Evolutionary conservation across 129 eudicot genomes (phyloP).

Genomic region (Gnaphalium uliginosum): DNA sequence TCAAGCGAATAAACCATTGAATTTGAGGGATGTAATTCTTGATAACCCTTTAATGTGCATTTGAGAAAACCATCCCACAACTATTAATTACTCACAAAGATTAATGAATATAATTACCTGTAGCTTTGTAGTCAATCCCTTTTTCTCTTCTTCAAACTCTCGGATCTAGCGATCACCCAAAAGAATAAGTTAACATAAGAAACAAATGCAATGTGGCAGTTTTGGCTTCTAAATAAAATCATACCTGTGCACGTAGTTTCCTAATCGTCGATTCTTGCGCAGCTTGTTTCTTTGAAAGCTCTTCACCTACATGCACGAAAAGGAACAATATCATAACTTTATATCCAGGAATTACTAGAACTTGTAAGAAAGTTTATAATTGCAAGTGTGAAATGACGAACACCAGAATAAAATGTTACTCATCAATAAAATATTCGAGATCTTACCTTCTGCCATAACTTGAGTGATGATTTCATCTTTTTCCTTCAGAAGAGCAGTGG

Average conservation of each 20-base stretch:
- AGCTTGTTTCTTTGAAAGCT: constrained; percentile 98
- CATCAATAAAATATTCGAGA: background rate
- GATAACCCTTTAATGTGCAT: background rate
- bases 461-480: constrained; percentile 96
- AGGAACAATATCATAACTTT: background rate
- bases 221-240: constrained; percentile 18
- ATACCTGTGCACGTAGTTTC: constrained; percentile 94
- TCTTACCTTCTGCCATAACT: constrained; percentile 94
- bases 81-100: background rate
- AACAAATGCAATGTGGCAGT: constrained; percentile 12
- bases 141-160: constrained; percentile 98
- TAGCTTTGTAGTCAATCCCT: constrained; percentile 81
- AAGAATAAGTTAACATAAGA: constrained; percentile 13
- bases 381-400: background rate
- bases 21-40: background rate
- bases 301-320: constrained; percentile 66
- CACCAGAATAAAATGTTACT: background rate
- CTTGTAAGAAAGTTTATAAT: background rate
- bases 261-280: constrained; percentile 90
- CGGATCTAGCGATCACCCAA: constrained; percentile 69
- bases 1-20: background rate
- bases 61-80: background rate
- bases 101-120: constrained; percentile 53
- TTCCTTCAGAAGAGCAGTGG: constrained; percentile 95
- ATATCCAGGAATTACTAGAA: background rate